These are phyloP conservation scores for Knufia petricola DNA, from an alignment of 2,329 filamentous ascomycete species.

Conservation along the genomic window DNA sequence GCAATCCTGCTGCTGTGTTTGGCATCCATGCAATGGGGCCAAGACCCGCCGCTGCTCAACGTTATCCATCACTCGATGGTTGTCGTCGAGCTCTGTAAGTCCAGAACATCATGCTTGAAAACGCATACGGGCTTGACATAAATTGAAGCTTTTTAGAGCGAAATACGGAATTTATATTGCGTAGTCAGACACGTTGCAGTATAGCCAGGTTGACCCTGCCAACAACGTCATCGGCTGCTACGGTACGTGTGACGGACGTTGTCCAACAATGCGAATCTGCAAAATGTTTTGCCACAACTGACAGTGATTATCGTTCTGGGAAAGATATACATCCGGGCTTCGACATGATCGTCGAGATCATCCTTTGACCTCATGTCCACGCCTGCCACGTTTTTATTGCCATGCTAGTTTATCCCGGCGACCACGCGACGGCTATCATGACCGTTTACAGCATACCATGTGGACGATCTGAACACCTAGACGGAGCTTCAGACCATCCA, in stretches of 20 bases:
- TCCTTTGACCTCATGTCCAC: slow-evolving; percentile 3
- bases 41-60: too few species aligned
- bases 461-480: too few species aligned
- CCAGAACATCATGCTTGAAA: too few species aligned
- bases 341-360: background rate
- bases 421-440: slow-evolving; percentile 2
- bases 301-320: background rate
- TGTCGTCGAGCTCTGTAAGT: too few species aligned
- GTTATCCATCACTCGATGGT: too few species aligned
- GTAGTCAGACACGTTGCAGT: too few species aligned
- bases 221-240: background rate
- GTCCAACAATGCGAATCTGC: background rate
- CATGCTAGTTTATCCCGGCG: slow-evolving; percentile 1
- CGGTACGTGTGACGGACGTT: background rate
- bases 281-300: background rate
- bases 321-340: slow-evolving; percentile 2
- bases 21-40: too few species aligned
- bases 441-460: background rate
- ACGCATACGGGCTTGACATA: background rate
- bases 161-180: too few species aligned
- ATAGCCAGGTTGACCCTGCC: background rate
- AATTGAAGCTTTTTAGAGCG: background rate
- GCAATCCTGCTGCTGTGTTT: too few species aligned
- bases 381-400: slow-evolving; percentile 5
- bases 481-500: too few species aligned